Conservation (phyloP, 768 basidiomycete genomes). For the Russula sp. region DNA sequence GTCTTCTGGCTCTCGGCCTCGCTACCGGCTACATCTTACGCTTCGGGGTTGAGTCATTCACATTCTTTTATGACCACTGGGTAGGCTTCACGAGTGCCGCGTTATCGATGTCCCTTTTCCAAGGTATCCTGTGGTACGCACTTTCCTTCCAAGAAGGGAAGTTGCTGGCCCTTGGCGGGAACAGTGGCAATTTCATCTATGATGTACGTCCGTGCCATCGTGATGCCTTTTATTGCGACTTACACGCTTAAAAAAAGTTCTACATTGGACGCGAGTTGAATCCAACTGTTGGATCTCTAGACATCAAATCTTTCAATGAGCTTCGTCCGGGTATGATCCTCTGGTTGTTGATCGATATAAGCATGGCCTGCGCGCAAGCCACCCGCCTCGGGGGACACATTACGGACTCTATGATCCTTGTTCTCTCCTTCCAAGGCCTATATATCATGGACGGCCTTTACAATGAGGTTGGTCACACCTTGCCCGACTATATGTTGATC, state of each 20-base stretch:
- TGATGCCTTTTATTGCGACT: not conserved
- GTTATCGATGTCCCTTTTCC: conserved; percentile 67
- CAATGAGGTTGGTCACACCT: conserved; percentile 62
- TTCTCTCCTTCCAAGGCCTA: conserved; percentile 76
- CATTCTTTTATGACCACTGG: conserved; percentile 90
- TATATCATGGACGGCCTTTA: conserved; percentile 86
- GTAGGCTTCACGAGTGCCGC: conserved; percentile 83
- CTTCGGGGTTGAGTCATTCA: conserved; percentile 74
- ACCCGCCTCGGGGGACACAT: conserved; percentile 65
- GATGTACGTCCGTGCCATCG: conserved; percentile 55
- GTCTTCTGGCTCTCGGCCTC: conserved; percentile 74
- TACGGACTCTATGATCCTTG: conserved; percentile 91
- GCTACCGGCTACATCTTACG: conserved; percentile 62
- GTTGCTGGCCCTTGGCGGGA: conserved; percentile 88
- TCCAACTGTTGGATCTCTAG: conserved; percentile 73
- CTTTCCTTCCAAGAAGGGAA: conserved; percentile 62
- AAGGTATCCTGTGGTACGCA: conserved; percentile 65
- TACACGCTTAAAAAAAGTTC: conserved; percentile 45
- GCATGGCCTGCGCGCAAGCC: conserved; percentile 88
- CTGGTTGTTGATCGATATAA: conserved; percentile 87
- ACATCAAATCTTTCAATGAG: conserved; percentile 74
- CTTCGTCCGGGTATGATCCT: conserved; percentile 86
- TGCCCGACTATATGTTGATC: not conserved
- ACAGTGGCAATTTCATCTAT: conserved; percentile 80
- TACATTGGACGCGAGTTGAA: conserved; percentile 95